phyloP scores from a whole-genome alignment of 345 rosid genomes.

The Mangifera indica region DNA sequence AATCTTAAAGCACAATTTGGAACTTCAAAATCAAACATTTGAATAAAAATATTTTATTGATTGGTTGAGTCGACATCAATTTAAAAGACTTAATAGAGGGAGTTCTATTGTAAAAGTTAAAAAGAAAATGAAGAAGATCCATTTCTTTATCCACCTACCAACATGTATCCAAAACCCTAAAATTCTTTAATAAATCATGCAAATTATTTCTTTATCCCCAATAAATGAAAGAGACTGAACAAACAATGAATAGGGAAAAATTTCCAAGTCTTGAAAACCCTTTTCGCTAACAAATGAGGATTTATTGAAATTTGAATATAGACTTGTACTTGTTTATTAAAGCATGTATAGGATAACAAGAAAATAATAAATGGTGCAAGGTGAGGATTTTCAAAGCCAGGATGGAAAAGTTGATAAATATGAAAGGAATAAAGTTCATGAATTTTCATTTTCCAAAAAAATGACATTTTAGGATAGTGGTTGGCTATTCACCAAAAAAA shows the following conservation, averaged over 20 bases:
- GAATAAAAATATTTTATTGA: too few relatives aligned
- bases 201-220: background rate
- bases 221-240: too few relatives aligned
- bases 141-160: background rate
- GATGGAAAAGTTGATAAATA: background rate
- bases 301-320: background rate
- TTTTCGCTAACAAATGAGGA: background rate
- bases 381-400: background rate
- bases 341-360: background rate
- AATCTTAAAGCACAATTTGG: too few relatives aligned
- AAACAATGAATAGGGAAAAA: background rate
- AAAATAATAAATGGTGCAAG: background rate
- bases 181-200: too few relatives aligned
- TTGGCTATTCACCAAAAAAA: background rate
- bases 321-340: background rate
- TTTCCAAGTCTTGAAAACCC: background rate
- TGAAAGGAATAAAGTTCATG: conserved; percentile 1
- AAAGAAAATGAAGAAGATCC: too few relatives aligned
- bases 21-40: too few relatives aligned
- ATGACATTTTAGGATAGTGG: background rate
- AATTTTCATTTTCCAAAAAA: background rate
- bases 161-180: background rate
- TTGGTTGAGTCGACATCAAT: too few relatives aligned
- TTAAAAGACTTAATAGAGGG: background rate
- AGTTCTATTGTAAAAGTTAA: background rate